Percentiles rank a stretch among this genome's conserved stretches.
Evolutionary conservation across 2,329 filamentous ascomycete genomes (phyloP).

Genomic region (Colletotrichum sp.): DNA sequence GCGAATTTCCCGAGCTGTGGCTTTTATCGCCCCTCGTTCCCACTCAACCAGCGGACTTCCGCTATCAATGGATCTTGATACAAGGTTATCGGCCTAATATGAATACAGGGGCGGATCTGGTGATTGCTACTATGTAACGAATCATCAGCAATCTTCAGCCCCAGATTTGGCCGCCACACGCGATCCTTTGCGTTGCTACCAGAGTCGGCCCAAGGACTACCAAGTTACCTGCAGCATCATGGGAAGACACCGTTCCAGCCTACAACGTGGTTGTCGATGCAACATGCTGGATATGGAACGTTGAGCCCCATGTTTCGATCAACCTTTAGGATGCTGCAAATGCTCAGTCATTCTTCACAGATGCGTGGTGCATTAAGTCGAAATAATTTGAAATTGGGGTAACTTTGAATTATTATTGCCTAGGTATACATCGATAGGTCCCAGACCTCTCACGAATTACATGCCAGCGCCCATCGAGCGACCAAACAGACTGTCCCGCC

Average conservation of each 20-base stretch:
- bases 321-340: fast-evolving
- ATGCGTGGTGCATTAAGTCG: fast-evolving
- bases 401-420: background rate
- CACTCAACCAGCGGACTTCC: background rate
- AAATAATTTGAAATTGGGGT: background rate
- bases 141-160: background rate
- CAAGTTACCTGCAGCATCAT: background rate
- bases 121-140: fast-evolving
- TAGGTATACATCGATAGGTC: fast-evolving
- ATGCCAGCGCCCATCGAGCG: background rate
- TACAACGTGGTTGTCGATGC: background rate
- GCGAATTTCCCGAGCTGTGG: background rate
- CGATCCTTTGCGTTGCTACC: background rate
- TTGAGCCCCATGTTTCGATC: fast-evolving
- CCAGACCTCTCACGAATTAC: background rate
- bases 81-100: fast-evolving
- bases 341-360: background rate
- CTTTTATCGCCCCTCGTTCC: background rate
- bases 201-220: too few relatives aligned
- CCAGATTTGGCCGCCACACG: background rate
- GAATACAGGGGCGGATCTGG: background rate
- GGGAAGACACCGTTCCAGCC: background rate
- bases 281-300: fast-evolving
- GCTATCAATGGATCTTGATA: background rate
- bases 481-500: background rate